phyloP scores from a whole-genome alignment of 1,139 yeast species.

The Lodderomyces orthopsilosis region DNA sequence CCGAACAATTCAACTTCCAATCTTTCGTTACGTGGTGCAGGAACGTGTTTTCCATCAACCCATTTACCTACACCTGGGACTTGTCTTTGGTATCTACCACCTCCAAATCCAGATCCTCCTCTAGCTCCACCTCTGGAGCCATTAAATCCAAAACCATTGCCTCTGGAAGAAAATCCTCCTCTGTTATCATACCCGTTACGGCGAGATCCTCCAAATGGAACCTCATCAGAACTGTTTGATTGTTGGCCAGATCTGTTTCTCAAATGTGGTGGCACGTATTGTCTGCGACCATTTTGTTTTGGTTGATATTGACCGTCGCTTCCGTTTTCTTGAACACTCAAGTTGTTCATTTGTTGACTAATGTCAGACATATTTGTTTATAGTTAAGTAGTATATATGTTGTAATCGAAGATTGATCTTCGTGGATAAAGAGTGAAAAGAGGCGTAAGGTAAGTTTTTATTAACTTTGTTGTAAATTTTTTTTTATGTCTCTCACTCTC shows the following conservation, averaged over 20 bases:
- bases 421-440: constrained; percentile 2
- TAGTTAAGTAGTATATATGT: not conserved
- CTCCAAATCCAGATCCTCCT: constrained; percentile 22
- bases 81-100: constrained; percentile 27
- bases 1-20: constrained; percentile 86
- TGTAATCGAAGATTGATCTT: constrained; percentile 1
- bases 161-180: constrained; percentile 11
- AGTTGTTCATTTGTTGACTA: constrained; percentile 44
- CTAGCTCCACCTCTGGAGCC: constrained; percentile 21
- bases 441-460: not conserved
- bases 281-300: constrained; percentile 19
- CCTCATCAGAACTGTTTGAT: constrained; percentile 7
- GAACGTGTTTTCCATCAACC: constrained; percentile 86
- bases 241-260: constrained; percentile 29
- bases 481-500: not conserved
- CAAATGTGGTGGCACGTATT: constrained; percentile 73
- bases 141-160: constrained; percentile 16
- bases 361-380: constrained; percentile 35
- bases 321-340: constrained; percentile 32
- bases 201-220: constrained; percentile 16
- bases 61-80: constrained; percentile 66
- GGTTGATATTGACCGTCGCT: constrained; percentile 9
- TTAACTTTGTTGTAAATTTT: not conserved
- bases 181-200: constrained; percentile 16
- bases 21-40: constrained; percentile 69